Percentiles rank a stretch among this genome's conserved stretches.
Evolutionary conservation across 2,329 filamentous ascomycete genomes (phyloP).

Genomic region (Aplosporella prunicola): DNA sequence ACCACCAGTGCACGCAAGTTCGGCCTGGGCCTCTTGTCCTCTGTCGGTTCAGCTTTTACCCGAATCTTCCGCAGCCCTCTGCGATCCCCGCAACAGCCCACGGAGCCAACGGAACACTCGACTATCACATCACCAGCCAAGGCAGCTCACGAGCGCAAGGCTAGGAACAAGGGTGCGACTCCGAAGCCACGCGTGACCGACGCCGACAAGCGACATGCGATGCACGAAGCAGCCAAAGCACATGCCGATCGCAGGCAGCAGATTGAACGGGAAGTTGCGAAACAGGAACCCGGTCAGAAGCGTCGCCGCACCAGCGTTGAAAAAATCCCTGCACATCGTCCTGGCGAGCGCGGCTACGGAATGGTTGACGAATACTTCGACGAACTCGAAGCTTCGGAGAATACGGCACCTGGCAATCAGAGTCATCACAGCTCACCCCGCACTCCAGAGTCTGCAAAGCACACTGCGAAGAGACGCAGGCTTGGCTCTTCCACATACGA

Average conservation of each 20-base stretch:
- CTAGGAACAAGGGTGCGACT: neutral
- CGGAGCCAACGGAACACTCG: no score
- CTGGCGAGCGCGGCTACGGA: conserved; percentile 6
- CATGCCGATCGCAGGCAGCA: neutral
- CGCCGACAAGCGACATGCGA: conserved; percentile 3
- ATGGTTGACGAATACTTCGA: conserved; percentile 6
- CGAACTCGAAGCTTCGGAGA: no score
- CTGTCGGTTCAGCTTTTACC: no score
- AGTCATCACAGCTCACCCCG: no score
- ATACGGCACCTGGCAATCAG: no score
- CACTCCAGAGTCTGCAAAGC: no score
- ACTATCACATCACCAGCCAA: neutral
- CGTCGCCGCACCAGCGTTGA: neutral
- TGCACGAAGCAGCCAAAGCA: neutral
- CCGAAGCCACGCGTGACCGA: conserved; percentile 3
- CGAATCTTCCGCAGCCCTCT: no score
- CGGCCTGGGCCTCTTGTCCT: no score
- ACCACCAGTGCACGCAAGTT: no score
- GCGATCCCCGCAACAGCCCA: no score
- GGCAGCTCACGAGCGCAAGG: conserved; percentile 2
- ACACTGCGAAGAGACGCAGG: no score
- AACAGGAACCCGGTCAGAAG: conserved; percentile 1
- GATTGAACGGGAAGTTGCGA: neutral
- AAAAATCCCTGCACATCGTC: conserved; percentile 6
- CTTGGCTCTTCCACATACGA: no score